These are phyloP conservation scores for Beauveria australis DNA, from an alignment of 2,329 filamentous ascomycete species.

Conservation along the genomic window DNA sequence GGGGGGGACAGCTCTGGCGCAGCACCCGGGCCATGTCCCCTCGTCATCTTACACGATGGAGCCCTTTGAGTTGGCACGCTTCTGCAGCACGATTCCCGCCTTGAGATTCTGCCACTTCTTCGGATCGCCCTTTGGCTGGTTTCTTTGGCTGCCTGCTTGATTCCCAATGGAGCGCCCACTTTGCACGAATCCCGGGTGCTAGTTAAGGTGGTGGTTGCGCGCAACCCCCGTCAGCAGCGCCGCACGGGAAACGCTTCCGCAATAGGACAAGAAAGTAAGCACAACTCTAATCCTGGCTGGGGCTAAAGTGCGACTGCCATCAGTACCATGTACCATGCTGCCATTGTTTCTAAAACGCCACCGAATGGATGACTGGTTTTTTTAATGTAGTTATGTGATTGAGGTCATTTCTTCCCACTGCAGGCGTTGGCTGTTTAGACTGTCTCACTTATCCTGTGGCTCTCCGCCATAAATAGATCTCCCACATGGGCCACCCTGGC, in stretches of 20 bases:
- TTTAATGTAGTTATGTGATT: not conserved
- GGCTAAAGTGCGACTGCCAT: not conserved
- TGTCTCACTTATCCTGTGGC: not conserved
- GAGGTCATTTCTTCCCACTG: not conserved
- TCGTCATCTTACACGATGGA: constrained; percentile 9
- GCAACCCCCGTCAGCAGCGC: not conserved
- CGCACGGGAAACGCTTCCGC: constrained; percentile 5
- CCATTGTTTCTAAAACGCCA: not conserved
- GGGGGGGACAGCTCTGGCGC: not conserved
- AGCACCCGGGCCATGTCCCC: not conserved
- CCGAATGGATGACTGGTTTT: not conserved
- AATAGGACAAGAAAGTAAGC: constrained; percentile 10
- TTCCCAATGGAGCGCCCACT: not conserved
- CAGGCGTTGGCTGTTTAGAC: not conserved
- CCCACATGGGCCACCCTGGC: not conserved
- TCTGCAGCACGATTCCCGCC: not conserved
- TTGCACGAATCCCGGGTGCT: not conserved
- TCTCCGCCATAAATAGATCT: not conserved
- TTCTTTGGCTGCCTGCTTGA: not conserved
- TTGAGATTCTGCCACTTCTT: not conserved
- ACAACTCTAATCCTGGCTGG: constrained; percentile 3
- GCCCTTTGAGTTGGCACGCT: not conserved
- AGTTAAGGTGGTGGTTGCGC: not conserved
- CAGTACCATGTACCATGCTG: not conserved
- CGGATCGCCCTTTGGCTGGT: not conserved